Evolutionary conservation across 345 rosid genomes (phyloP).

Genomic region (Salix dunnii): DNA sequence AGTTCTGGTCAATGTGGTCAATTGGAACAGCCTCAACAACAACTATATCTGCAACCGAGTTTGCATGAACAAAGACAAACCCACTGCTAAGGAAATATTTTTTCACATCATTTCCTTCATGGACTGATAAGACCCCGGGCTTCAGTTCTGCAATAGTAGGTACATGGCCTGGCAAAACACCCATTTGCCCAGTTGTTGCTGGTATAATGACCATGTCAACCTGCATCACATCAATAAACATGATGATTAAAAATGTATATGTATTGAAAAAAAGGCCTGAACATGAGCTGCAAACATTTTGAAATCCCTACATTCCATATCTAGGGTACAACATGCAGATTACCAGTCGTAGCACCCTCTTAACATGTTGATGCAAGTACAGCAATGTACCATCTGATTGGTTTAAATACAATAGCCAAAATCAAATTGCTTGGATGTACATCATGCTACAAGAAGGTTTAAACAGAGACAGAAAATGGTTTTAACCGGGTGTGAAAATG

Average conservation of each 20-base stretch:
- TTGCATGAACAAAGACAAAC: slow-evolving; percentile 73
- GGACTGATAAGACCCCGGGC: slow-evolving; percentile 84
- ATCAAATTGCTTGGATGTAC: neutral
- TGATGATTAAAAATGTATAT: neutral
- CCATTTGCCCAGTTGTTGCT: slow-evolving; percentile 91
- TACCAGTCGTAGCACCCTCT: no score
- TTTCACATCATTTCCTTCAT: slow-evolving; percentile 64
- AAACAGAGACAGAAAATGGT: neutral
- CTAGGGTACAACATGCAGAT: no score
- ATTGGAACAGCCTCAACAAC: slow-evolving; percentile 78
- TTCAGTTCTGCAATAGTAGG: slow-evolving; percentile 83
- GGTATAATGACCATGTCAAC: slow-evolving; percentile 96
- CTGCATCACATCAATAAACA: slow-evolving; percentile 25
- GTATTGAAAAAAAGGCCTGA: neutral
- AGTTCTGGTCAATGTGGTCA: slow-evolving; percentile 57
- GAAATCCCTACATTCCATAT: no score
- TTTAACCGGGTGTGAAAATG: neutral
- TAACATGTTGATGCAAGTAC: no score
- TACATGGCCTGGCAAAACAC: slow-evolving; percentile 84
- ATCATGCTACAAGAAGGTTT: neutral
- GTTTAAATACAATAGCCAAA: neutral
- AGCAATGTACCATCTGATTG: neutral
- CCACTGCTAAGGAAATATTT: slow-evolving; percentile 91
- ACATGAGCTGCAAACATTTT: neutral
- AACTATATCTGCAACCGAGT: slow-evolving; percentile 71